Evolutionary conservation across 2,329 filamentous ascomycete genomes (phyloP), one percentile per base, ranked within the genome.

Genomic region (Neonectria hederae): DNA sequence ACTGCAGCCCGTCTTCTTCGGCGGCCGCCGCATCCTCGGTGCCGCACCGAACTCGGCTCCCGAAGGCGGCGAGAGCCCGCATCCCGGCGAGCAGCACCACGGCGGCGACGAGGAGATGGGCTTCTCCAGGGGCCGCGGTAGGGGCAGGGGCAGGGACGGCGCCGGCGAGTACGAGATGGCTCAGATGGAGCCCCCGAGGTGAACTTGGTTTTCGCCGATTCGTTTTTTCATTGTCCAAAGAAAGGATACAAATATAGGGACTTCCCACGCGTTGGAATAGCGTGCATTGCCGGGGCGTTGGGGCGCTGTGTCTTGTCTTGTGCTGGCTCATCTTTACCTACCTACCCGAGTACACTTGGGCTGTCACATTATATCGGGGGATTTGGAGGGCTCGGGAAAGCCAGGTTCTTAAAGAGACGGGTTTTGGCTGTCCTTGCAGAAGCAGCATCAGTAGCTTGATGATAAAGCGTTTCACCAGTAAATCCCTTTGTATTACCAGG

Each of bases 1-100:
- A 80, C 82, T 99, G 60, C 86, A 89, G 74, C 95, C 96, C 11
- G 97, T 98, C 72, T 90, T 88, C 63, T 97, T 98, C 75, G 93
- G 93, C 21, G 90, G 90, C 2, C 83, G 78, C 9, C 76, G 78
- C 8, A 78, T 78, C 40, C 75, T 80, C 48, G 75, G 75, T n/a
- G 70, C 74, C 55, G 76, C 46, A 19, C 22, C 75, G 92, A 93
- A 42, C 38, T 42, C 24, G 90, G 90, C 2, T 82, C 77, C 13
- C 74, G 77, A 78, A 77, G 74, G 74, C n/a, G 65, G 63, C 53
- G 69, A 67, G 32, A 40, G 56, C 40, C 42, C 52, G 45, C 53
- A 66, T 22, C 62, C 51, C 5, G 59, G 35, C 24, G 54, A 40
- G 40, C 66, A 30, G 1, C 69, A 66, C 26, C 74, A 63, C 10